Evolutionary conservation across 768 basidiomycete species (phyloP).

Genomic region (Amanita inopinata): DNA sequence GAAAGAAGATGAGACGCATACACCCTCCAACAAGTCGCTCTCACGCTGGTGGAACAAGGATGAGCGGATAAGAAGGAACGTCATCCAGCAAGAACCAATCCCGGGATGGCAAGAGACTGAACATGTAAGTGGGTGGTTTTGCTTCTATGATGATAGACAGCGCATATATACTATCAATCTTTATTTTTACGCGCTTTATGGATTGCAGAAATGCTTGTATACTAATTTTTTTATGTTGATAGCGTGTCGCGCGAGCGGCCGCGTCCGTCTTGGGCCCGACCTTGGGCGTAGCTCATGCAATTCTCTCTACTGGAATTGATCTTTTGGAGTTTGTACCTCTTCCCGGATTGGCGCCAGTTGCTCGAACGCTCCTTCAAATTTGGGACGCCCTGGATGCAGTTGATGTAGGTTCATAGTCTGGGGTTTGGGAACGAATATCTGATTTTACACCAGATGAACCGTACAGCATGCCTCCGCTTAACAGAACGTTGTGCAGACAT

Average conservation of each 20-base stretch:
- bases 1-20: neutral
- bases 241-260: constrained; percentile 25
- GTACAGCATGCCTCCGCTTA: constrained; percentile 46
- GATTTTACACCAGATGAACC: constrained; percentile 33
- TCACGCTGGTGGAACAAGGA: constrained; percentile 20
- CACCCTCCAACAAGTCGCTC: constrained; percentile 12
- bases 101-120: constrained; percentile 28
- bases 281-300: constrained; percentile 26
- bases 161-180: neutral
- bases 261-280: constrained; percentile 26
- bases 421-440: neutral
- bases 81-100: constrained; percentile 29
- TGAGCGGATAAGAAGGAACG: constrained; percentile 22
- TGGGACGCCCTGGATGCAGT: constrained; percentile 47
- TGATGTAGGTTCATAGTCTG: constrained; percentile 33
- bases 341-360: constrained; percentile 40
- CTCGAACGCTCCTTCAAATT: constrained; percentile 35
- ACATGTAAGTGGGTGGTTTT: constrained; percentile 17
- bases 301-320: constrained; percentile 23
- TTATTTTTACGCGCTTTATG: neutral
- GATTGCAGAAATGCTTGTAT: neutral
- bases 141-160: neutral
- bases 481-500: constrained; percentile 54
- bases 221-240: constrained; percentile 7
- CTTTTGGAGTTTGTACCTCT: constrained; percentile 38